phyloP scores from a whole-genome alignment of 2,329 filamentous ascomycete genomes.

The Trichoderma breve region DNA sequence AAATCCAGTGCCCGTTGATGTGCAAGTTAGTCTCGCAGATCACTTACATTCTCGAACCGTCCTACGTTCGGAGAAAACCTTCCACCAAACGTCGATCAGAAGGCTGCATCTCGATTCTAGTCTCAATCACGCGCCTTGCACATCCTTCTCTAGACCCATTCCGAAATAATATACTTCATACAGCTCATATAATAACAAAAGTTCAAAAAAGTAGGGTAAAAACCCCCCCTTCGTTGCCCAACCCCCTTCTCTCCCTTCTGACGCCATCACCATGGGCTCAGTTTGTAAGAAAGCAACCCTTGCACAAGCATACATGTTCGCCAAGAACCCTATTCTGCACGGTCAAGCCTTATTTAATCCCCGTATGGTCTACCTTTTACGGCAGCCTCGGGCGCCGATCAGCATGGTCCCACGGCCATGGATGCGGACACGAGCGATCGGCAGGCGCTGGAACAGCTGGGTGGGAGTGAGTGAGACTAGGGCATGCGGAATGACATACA shows the following conservation, averaged over 20 bases:
- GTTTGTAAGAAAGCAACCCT: not conserved
- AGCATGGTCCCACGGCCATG: not conserved
- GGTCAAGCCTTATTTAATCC: not conserved
- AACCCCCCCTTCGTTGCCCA: too few species aligned
- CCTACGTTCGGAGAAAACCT: not conserved
- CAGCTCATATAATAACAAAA: not conserved
- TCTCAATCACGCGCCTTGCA: not conserved
- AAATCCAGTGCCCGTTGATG: not conserved
- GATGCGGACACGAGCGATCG: slow-evolving; percentile 11
- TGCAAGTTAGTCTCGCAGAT: not conserved
- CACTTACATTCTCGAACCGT: not conserved
- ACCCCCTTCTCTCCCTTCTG: not conserved
- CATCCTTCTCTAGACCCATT: not conserved
- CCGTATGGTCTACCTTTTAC: not conserved
- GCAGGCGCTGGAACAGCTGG: not conserved
- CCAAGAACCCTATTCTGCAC: not conserved
- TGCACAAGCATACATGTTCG: not conserved
- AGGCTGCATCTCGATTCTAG: not conserved
- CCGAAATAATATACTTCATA: not conserved
- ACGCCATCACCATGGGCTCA: not conserved
- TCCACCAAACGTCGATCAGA: not conserved
- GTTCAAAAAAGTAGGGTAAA: not conserved
- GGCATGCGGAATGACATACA: slow-evolving; percentile 4
- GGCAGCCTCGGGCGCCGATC: slow-evolving; percentile 4
- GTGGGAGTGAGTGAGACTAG: not conserved